Evolutionary conservation across 805 yeast genomes (phyloP).

Genomic region (Monosporozyma unispora): DNA sequence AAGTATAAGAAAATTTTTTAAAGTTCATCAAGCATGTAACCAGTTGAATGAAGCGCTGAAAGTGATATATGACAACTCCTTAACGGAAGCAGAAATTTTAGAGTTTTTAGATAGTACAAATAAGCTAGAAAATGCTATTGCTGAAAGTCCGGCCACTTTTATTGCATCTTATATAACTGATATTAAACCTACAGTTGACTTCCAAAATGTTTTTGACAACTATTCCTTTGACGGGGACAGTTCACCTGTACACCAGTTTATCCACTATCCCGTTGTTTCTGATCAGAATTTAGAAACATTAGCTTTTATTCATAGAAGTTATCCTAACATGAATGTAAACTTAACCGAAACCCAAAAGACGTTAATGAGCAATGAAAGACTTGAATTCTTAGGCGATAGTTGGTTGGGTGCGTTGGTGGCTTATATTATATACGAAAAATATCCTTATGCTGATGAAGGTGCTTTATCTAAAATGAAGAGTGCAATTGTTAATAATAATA

Average conservation of each 20-base stretch:
- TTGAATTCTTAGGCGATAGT: conserved; percentile 84
- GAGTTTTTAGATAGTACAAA: background rate
- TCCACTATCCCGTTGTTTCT: conserved; percentile 16
- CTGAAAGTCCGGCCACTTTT: conserved; percentile 10
- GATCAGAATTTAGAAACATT: conserved; percentile 13
- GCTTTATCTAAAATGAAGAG: conserved; percentile 58
- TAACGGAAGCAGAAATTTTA: conserved; percentile 5
- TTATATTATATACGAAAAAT: conserved; percentile 47
- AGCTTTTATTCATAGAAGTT: conserved; percentile 18
- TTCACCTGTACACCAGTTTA: conserved; percentile 9
- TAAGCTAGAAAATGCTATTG: conserved; percentile 9
- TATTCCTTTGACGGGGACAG: conserved; percentile 7
- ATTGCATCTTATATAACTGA: conserved; percentile 7
- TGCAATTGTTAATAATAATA: conserved; percentile 56
- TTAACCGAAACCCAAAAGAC: conserved; percentile 11
- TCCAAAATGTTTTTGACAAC: conserved; percentile 4
- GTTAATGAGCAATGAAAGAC: conserved; percentile 49
- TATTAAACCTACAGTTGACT: background rate
- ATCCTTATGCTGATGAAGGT: conserved; percentile 69
- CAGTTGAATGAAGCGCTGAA: conserved; percentile 11
- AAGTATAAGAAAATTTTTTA: conserved; percentile 12
- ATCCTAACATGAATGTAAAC: conserved; percentile 12
- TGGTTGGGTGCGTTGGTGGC: conserved; percentile 61
- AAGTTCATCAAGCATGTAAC: conserved; percentile 12
- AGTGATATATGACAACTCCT: conserved; percentile 9